Conservation (phyloP, 108 stramenopile genomes). For the Nannochloropsis gaditana region DNA sequence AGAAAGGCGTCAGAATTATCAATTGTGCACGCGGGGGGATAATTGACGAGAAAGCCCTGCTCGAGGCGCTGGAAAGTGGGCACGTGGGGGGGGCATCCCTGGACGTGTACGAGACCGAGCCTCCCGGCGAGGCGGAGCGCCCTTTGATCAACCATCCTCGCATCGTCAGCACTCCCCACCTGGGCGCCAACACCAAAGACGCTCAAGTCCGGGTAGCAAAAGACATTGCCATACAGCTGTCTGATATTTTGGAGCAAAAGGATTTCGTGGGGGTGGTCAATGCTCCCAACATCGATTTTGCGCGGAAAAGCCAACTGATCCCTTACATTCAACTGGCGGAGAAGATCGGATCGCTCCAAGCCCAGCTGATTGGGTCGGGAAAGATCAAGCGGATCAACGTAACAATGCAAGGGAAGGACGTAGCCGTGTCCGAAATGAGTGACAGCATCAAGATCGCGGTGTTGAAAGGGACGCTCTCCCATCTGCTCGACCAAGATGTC, state of each 20-base stretch:
- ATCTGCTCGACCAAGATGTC: constrained; percentile 51
- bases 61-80: constrained; percentile 51
- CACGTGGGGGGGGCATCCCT: constrained; percentile 54
- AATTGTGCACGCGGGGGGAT: constrained; percentile 57
- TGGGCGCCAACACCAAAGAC: constrained; percentile 56
- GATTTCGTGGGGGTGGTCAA: constrained; percentile 57
- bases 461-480: constrained; percentile 53
- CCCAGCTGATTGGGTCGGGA: constrained; percentile 55
- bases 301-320: constrained; percentile 41
- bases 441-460: constrained; percentile 55
- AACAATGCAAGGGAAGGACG: constrained; percentile 46
- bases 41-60: constrained; percentile 45
- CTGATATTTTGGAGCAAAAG: constrained; percentile 55
- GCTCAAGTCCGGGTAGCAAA: constrained; percentile 58
- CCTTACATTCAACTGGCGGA: constrained; percentile 53
- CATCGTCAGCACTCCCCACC: constrained; percentile 56
- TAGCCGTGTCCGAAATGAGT: constrained; percentile 53
- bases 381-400: constrained; percentile 49
- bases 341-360: constrained; percentile 58
- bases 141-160: constrained; percentile 50
- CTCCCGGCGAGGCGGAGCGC: constrained; percentile 50
- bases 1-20: constrained; percentile 50
- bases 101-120: constrained; percentile 54
- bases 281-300: constrained; percentile 55
- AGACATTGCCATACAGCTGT: constrained; percentile 58